These are phyloP conservation scores for Hypoxylon crocopeplum DNA, from an alignment of 495 filamentous ascomycete species.

Conservation along the genomic window DNA sequence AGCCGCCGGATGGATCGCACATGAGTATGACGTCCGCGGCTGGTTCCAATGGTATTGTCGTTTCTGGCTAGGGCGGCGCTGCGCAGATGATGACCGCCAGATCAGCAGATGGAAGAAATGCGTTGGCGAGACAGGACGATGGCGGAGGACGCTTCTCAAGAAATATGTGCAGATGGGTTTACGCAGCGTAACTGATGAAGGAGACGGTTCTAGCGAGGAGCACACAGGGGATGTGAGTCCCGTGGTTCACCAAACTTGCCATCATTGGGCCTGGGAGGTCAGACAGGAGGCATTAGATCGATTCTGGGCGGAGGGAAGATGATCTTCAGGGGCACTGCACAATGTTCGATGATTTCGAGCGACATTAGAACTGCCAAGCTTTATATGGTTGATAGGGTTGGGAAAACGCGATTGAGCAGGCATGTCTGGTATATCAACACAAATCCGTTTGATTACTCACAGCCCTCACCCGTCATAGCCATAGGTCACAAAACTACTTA, in stretches of 20 bases:
- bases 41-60: conserved; percentile 62
- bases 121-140: conserved; percentile 54
- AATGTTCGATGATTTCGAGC: not conserved
- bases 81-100: conserved; percentile 58
- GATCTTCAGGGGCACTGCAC: not conserved
- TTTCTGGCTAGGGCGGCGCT: conserved; percentile 55
- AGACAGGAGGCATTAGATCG: conserved; percentile 53
- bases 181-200: conserved; percentile 54
- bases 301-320: conserved; percentile 46
- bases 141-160: conserved; percentile 53
- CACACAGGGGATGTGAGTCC: conserved; percentile 53
- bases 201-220: conserved; percentile 46
- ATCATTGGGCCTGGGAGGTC: conserved; percentile 58
- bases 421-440: not conserved
- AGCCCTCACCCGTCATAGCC: conserved; percentile 28
- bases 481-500: conserved; percentile 42
- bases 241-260: conserved; percentile 58
- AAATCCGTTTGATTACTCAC: not conserved
- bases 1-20: conserved; percentile 55
- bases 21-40: conserved; percentile 53
- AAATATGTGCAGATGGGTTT: conserved; percentile 52
- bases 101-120: conserved; percentile 55
- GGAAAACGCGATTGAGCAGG: no score
- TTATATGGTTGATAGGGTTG: no score
- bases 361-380: no score